A percentile compares a stretch with the other conserved stretches of the same genome.
Evolutionary conservation across 768 basidiomycete species (phyloP).

Genomic region (Asterophora lycoperdoides): DNA sequence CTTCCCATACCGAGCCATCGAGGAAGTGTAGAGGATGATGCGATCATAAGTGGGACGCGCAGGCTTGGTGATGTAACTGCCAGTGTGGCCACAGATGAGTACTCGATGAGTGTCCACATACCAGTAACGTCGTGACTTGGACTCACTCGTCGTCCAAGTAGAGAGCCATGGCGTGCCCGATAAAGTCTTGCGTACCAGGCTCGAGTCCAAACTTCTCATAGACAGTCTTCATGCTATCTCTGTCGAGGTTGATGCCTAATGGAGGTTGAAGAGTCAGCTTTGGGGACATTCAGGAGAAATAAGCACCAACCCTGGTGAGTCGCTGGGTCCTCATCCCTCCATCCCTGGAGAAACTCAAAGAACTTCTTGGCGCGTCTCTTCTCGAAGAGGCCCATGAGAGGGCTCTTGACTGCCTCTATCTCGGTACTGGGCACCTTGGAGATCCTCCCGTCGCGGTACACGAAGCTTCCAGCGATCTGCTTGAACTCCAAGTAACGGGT

Average conservation of each 20-base stretch:
- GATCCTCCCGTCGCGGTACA: constrained; percentile 94
- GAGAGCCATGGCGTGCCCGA: constrained; percentile 98
- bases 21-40: constrained; percentile 95
- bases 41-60: constrained; percentile 91
- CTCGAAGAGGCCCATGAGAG: constrained; percentile 99
- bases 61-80: constrained; percentile 88
- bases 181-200: constrained; percentile 96
- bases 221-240: constrained; percentile 86
- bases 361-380: constrained; percentile 98
- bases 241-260: constrained; percentile 83
- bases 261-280: constrained; percentile 2
- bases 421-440: constrained; percentile 98
- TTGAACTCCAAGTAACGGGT: constrained; percentile 99
- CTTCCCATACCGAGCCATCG: constrained; percentile 99
- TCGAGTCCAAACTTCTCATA: constrained; percentile 98
- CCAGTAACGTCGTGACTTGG: neutral
- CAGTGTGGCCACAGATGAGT: neutral
- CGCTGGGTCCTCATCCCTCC: constrained; percentile 92
- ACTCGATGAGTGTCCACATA: constrained; percentile 4
- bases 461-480: constrained; percentile 97
- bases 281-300: neutral
- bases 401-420: constrained; percentile 92
- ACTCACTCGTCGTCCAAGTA: constrained; percentile 96
- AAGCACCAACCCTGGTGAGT: constrained; percentile 81
- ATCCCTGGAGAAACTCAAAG: constrained; percentile 93